Percentiles rank a stretch among this genome's conserved stretches.
Evolutionary conservation across 805 yeast species (phyloP).

Genomic region (Wickerhamiella parazyma): DNA sequence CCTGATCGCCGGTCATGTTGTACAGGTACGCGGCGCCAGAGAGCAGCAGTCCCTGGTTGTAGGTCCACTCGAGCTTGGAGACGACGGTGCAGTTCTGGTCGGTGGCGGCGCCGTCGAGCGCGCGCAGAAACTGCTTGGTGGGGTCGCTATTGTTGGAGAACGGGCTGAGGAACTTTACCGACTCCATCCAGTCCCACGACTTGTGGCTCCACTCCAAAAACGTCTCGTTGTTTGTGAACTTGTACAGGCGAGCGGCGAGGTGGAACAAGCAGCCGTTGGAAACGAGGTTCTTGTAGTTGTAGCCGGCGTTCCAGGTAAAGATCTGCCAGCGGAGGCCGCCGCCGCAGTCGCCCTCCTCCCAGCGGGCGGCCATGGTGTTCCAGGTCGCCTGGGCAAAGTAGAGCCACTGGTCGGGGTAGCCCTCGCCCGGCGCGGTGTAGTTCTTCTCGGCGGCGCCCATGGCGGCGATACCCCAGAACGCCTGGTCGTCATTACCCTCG

Average conservation of each 20-base stretch:
- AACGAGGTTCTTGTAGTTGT: slow-evolving; percentile 81
- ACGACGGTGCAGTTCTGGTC: slow-evolving; percentile 47
- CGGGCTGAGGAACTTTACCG: slow-evolving; percentile 34
- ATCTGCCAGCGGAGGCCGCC: slow-evolving; percentile 98
- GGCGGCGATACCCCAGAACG: slow-evolving; percentile 89
- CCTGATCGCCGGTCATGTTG: slow-evolving; percentile 50
- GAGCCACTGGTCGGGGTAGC: slow-evolving; percentile 41
- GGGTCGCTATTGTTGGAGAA: slow-evolving; percentile 31
- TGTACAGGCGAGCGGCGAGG: slow-evolving; percentile 71
- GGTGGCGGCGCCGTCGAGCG: slow-evolving; percentile 27
- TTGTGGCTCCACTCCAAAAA: slow-evolving; percentile 63
- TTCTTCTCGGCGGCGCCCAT: slow-evolving; percentile 87
- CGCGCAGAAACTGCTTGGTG: slow-evolving; percentile 11
- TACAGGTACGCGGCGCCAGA: slow-evolving; percentile 73
- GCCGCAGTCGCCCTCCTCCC: slow-evolving; percentile 62
- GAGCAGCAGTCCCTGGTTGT: slow-evolving; percentile 68
- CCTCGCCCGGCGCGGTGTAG: slow-evolving; percentile 50
- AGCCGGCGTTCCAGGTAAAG: slow-evolving; percentile 86
- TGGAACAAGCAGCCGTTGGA: slow-evolving; percentile 86
- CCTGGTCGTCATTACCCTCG: slow-evolving; percentile 97
- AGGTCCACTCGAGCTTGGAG: slow-evolving; percentile 62
- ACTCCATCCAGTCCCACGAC: slow-evolving; percentile 70
- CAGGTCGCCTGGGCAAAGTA: slow-evolving; percentile 77
- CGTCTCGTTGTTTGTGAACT: slow-evolving; percentile 62
- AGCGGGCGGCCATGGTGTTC: slow-evolving; percentile 77